Evolutionary conservation across 768 basidiomycete species (phyloP).

Genomic region (Pholiota conissans): DNA sequence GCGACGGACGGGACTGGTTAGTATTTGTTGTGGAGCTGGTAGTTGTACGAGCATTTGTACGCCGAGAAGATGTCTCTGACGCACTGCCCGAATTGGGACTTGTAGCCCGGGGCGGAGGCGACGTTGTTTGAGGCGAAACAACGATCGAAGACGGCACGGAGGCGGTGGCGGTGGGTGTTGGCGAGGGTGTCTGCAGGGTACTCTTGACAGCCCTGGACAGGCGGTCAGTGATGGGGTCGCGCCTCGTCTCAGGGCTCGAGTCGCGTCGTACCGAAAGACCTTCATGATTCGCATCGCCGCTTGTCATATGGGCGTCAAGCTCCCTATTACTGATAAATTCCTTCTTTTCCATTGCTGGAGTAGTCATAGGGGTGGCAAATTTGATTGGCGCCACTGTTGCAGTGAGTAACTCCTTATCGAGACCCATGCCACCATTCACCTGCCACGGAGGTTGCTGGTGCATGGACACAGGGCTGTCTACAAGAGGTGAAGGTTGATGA

Average conservation of each 20-base stretch:
- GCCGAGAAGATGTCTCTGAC: slow-evolving; percentile 9
- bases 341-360: slow-evolving; percentile 28
- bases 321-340: slow-evolving; percentile 10
- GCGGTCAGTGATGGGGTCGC: slow-evolving; percentile 43
- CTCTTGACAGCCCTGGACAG: slow-evolving; percentile 37
- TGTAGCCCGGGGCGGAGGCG: slow-evolving; percentile 5
- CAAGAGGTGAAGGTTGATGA: slow-evolving; percentile 8
- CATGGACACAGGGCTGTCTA: slow-evolving; percentile 26
- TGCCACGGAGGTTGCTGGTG: slow-evolving; percentile 5
- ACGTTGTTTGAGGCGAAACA: not conserved
- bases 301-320: not conserved
- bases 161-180: not conserved
- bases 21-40: not conserved
- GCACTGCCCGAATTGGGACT: slow-evolving; percentile 9
- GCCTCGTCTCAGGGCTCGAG: slow-evolving; percentile 25
- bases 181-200: slow-evolving; percentile 14
- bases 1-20: slow-evolving; percentile 7
- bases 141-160: slow-evolving; percentile 2
- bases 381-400: slow-evolving; percentile 32
- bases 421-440: slow-evolving; percentile 1
- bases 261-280: slow-evolving; percentile 5
- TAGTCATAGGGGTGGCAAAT: slow-evolving; percentile 36
- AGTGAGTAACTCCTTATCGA: slow-evolving; percentile 15
- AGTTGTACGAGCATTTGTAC: not conserved
- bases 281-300: not conserved